Conservation (phyloP, 1,139 yeast genomes). For the Wickerhamomyces sp. region DNA sequence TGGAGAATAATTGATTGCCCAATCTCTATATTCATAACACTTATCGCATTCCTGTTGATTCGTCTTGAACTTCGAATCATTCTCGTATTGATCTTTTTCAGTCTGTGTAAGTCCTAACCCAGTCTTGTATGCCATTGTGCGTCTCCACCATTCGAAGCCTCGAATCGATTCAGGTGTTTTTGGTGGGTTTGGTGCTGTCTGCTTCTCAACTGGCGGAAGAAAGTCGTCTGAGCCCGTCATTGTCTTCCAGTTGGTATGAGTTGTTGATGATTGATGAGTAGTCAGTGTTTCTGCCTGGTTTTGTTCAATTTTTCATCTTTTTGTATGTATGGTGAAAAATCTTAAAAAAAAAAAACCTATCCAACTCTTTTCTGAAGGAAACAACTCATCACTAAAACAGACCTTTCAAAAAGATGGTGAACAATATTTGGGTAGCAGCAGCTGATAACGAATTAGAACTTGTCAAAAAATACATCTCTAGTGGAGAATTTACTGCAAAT, state of each 20-base stretch:
- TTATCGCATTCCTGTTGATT: constrained; percentile 54
- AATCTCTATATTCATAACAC: constrained; percentile 72
- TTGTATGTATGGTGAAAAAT: too few relatives aligned
- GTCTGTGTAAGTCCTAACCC: constrained; percentile 58
- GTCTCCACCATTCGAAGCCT: constrained; percentile 81
- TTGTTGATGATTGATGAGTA: neutral
- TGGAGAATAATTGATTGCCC: constrained; percentile 80
- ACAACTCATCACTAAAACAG: neutral
- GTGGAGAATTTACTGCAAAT: constrained; percentile 56
- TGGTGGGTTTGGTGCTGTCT: constrained; percentile 6
- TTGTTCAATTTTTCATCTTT: too few relatives aligned
- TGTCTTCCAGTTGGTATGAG: neutral
- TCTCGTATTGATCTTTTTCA: constrained; percentile 55
- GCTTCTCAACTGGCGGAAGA: constrained; percentile 6
- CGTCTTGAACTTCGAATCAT: constrained; percentile 39
- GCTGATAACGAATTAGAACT: constrained; percentile 68
- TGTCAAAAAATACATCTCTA: constrained; percentile 51
- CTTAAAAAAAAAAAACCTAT: neutral
- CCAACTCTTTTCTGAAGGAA: neutral
- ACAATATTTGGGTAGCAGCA: constrained; percentile 93
- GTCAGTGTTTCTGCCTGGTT: too few relatives aligned
- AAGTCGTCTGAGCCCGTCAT: constrained; percentile 6
- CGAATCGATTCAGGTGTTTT: constrained; percentile 9
- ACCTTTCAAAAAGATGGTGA: constrained; percentile 29
- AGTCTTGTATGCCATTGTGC: constrained; percentile 66